phyloP scores from a whole-genome alignment of 2,329 filamentous ascomycete genomes.

The Cercospora zeina region DNA sequence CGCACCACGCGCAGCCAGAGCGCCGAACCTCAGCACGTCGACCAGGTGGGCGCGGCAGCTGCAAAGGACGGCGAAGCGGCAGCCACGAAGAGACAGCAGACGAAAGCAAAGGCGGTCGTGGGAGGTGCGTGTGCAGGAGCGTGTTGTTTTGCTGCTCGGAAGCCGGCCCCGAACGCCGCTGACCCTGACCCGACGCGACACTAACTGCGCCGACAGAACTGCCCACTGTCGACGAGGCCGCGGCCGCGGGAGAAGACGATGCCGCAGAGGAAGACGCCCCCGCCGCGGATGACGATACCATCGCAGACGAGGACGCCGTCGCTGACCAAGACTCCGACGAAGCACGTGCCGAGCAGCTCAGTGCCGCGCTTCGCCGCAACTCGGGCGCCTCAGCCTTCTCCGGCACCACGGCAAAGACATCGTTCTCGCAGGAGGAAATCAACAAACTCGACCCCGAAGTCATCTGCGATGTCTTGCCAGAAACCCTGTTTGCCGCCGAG shows the following conservation, averaged over 20 bases:
- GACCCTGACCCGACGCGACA: not conserved
- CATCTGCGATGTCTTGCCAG: constrained; percentile 46
- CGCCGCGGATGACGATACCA: constrained; percentile 13
- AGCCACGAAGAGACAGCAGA: constrained; percentile 1
- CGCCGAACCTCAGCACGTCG: constrained; percentile 16
- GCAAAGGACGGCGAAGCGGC: not conserved
- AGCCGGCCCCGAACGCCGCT: not conserved
- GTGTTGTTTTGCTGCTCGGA: constrained; percentile 1
- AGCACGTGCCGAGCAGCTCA: constrained; percentile 25
- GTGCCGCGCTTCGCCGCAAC: constrained; percentile 23
- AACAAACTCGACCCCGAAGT: constrained; percentile 45
- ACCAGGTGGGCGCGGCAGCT: not conserved
- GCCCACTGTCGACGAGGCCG: constrained; percentile 18
- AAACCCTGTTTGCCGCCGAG: constrained; percentile 39
- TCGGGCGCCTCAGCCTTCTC: constrained; percentile 46
- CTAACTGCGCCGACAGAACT: constrained; percentile 13
- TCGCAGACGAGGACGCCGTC: constrained; percentile 17
- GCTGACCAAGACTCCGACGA: constrained; percentile 17
- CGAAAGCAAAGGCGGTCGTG: constrained; percentile 6
- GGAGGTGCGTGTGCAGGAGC: not conserved
- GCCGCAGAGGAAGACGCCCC: constrained; percentile 18
- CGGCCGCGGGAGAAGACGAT: constrained; percentile 19
- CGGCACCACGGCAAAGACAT: constrained; percentile 50
- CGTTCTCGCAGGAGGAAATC: constrained; percentile 49
- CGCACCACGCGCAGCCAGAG: constrained; percentile 17